These are phyloP conservation scores for Starmerella gropengiesseri DNA, from an alignment of 805 yeast genomes.

Conservation along the genomic window DNA sequence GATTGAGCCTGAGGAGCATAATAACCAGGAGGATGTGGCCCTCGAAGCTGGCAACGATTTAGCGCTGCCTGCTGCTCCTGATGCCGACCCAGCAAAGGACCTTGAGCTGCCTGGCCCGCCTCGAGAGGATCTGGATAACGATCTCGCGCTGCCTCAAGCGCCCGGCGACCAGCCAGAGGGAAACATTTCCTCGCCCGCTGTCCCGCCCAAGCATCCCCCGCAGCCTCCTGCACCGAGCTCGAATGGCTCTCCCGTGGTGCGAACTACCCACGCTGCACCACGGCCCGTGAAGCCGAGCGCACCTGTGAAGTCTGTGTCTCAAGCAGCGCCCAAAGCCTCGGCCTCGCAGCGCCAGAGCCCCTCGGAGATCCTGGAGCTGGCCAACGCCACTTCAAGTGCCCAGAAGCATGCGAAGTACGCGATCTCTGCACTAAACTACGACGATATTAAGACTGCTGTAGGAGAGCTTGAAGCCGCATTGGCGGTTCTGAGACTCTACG, in stretches of 20 bases:
- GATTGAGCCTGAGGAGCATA: not conserved
- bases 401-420: slow-evolving; percentile 62
- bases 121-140: slow-evolving; percentile 2
- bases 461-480: slow-evolving; percentile 43
- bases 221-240: no score
- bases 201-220: slow-evolving; percentile 10
- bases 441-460: slow-evolving; percentile 55
- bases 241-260: no score
- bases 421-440: slow-evolving; percentile 62
- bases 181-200: slow-evolving; percentile 1
- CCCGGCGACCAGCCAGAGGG: slow-evolving; percentile 18
- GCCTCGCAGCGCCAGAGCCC: slow-evolving; percentile 1
- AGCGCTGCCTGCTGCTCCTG: slow-evolving; percentile 8
- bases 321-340: not conserved
- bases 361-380: slow-evolving; percentile 28
- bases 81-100: slow-evolving; percentile 3
- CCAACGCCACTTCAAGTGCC: slow-evolving; percentile 34
- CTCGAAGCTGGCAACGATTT: no score
- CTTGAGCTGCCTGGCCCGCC: slow-evolving; percentile 14
- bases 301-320: slow-evolving; percentile 7
- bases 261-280: no score
- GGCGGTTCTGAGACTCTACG: slow-evolving; percentile 25
- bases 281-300: no score
- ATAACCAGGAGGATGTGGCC: not conserved
- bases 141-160: slow-evolving; percentile 16